phyloP scores from a whole-genome alignment of 805 yeast species.

The Barnettozyma vustinii region DNA sequence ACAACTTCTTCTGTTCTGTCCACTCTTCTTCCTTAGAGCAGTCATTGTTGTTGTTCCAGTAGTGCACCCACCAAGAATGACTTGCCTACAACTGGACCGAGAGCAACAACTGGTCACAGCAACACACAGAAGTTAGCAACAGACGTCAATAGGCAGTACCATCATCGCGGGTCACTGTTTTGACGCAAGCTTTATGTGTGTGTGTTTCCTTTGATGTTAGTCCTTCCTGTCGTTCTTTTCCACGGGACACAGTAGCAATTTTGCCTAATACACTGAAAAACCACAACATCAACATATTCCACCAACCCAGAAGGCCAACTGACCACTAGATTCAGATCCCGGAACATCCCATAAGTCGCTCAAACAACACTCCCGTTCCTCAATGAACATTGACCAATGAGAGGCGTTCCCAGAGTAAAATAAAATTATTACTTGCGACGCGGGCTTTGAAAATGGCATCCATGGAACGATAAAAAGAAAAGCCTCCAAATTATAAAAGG shows the following conservation, averaged over 20 bases:
- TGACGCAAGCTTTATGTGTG: not conserved
- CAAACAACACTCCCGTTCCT: not conserved
- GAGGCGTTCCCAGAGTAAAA: not conserved
- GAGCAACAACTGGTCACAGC: not conserved
- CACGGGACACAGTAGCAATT: not conserved
- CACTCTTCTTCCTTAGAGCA: no score
- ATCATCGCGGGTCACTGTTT: not conserved
- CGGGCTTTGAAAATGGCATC: constrained; percentile 2
- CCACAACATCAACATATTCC: not conserved
- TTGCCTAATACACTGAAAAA: not conserved
- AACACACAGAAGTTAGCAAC: not conserved
- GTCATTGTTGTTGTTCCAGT: not conserved
- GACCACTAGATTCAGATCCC: not conserved
- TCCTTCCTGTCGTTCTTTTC: not conserved
- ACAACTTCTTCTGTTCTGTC: no score
- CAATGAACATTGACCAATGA: not conserved
- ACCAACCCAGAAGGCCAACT: not conserved
- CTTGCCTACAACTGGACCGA: not conserved
- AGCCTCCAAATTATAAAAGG: not conserved
- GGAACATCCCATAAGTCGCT: not conserved
- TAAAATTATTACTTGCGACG: not conserved
- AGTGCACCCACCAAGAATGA: not conserved
- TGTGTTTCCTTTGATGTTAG: not conserved
- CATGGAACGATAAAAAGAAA: not conserved
- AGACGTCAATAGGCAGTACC: not conserved